phyloP scores from a whole-genome alignment of 257 asterid genomes.

The Lycium ferocissimum region DNA sequence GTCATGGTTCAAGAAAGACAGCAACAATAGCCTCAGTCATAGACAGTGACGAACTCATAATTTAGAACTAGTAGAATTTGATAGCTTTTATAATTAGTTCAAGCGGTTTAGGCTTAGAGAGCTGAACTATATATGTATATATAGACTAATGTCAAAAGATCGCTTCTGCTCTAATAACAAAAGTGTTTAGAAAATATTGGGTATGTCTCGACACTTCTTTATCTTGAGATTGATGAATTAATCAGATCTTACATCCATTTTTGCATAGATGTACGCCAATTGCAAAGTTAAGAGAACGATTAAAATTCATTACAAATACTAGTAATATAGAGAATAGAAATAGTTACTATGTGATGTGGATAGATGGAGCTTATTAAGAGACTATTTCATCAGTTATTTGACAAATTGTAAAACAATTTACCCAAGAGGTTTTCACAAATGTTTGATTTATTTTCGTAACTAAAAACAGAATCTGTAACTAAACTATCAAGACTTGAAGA shows the following conservation, averaged over 20 bases:
- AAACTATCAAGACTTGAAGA: too few relatives aligned
- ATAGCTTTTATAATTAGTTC: neutral
- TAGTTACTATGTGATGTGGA: neutral
- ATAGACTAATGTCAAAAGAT: neutral
- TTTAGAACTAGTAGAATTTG: neutral
- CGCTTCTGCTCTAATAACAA: neutral
- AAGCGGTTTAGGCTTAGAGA: neutral
- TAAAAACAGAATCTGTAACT: too few relatives aligned
- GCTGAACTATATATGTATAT: neutral
- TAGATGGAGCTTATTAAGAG: neutral
- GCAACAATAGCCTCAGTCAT: neutral
- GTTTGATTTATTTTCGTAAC: too few relatives aligned
- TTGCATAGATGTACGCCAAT: neutral
- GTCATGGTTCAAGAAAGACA: conserved; percentile 46
- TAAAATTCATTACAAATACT: neutral
- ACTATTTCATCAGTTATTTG: neutral
- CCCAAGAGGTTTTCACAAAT: too few relatives aligned
- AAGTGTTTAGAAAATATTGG: neutral
- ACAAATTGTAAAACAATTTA: too few relatives aligned
- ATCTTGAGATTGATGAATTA: neutral
- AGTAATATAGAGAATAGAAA: neutral
- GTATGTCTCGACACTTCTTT: neutral
- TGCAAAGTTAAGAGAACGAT: neutral
- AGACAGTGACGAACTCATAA: neutral
- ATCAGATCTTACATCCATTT: neutral